Conservation (phyloP, 2,329 filamentous ascomycete genomes). For the Exophiala bonariae region DNA sequence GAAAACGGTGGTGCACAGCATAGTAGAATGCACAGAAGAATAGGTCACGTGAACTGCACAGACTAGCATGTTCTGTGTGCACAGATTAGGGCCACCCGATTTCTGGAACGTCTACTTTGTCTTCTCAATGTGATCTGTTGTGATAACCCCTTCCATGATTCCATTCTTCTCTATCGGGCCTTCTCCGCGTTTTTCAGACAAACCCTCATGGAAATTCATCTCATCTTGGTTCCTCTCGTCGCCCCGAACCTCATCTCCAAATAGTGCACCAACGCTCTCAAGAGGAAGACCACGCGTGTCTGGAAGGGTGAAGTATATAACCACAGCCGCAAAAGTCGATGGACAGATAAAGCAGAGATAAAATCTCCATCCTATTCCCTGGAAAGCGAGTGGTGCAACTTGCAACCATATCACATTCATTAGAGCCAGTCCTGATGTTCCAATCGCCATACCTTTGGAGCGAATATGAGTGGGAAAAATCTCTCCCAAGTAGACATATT, state of each 20-base stretch:
- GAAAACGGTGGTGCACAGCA: too few relatives aligned
- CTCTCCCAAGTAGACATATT: conserved; percentile 7
- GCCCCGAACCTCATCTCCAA: conserved; percentile 24
- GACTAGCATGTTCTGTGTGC: too few relatives aligned
- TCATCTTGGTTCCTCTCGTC: neutral
- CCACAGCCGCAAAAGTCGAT: neutral
- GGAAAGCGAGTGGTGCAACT: conserved; percentile 31
- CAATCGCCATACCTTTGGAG: conserved; percentile 6
- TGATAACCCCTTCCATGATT: too few relatives aligned
- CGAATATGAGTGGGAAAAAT: conserved; percentile 11
- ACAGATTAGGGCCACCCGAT: too few relatives aligned
- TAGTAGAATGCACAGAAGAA: too few relatives aligned
- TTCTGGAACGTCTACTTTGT: too few relatives aligned
- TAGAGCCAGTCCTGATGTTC: conserved; percentile 3
- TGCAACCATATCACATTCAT: conserved; percentile 12
- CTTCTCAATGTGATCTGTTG: too few relatives aligned
- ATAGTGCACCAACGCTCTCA: conserved; percentile 37
- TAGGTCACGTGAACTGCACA: too few relatives aligned
- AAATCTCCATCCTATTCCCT: conserved; percentile 33
- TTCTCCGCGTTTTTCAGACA: too few relatives aligned
- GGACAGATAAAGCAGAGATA: conserved; percentile 28
- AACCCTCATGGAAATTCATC: too few relatives aligned
- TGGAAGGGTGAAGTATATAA: conserved; percentile 15
- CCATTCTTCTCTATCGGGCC: too few relatives aligned
- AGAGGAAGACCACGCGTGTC: conserved; percentile 34